Evolutionary conservation across 163 green algal genomes (phyloP), one percentile per base, ranked within the genome.

Genomic region (Chlorella variabilis): DNA sequence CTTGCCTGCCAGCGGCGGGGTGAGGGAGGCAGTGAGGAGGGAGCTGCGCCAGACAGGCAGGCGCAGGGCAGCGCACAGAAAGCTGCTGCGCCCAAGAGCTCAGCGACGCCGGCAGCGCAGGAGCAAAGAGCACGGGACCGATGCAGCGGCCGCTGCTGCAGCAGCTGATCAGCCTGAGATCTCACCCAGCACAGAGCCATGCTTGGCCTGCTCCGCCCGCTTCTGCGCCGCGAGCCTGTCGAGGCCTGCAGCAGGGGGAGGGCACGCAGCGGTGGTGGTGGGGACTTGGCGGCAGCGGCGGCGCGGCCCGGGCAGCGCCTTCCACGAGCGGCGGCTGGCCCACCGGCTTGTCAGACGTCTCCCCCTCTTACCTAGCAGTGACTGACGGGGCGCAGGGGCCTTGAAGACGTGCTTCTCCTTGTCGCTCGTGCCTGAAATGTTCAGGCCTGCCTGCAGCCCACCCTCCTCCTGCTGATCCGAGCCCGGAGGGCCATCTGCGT

Each of bases 171-270:
- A n/a, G n/a, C n/a, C n/a, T n/a, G n/a, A n/a, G n/a, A n/a, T n/a
- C n/a, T 36, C 56, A 83, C 82, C 76, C 49, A 84, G 68, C 33
- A 84, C 20, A 4, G 71, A 77, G n/a, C 69, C 78, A 56, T 86
- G 73, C 58, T 86, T 82, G 73, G 83, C 77, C 38, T 88, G 78
- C 85, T 97, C 93, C 13, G 84, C 83, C 13, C 94, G 89, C 82
- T 97, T 96, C 69, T 91, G 82, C 11, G 78, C 82, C 2, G 94
- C 94, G 7, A 98, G 88, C 42, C 86, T 86, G 77, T 98, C 94
- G 56, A 98, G 79, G 3, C 94, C 94, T 97, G 91, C 73, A 79
- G 34, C 25, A 56, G 34, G 42, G 59, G 8, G 5, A 41, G 59
- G 34, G 25, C 15, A 29, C 2, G 41, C 58, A 31, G 27, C 9